phyloP scores from a whole-genome alignment of 257 asterid species.

The Handroanthus guayacan region DNA sequence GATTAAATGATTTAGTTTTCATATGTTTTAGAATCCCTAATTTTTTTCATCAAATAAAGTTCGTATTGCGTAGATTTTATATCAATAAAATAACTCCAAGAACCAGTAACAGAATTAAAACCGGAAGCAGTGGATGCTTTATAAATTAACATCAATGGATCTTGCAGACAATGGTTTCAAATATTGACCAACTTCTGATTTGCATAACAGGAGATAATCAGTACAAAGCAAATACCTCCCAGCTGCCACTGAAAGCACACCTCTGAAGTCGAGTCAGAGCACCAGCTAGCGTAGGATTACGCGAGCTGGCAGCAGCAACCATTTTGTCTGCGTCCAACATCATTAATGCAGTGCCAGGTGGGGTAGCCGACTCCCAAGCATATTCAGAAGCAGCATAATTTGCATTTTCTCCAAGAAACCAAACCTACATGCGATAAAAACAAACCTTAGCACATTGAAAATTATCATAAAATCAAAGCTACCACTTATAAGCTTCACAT shows the following conservation, averaged over 20 bases:
- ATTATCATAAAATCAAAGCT: conserved; percentile 21
- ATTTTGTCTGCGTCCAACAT: conserved; percentile 99
- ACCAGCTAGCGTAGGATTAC: conserved; percentile 96
- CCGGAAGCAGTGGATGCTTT: conserved; percentile 18
- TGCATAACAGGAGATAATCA: conserved; percentile 14
- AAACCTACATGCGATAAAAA: conserved; percentile 63
- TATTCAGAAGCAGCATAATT: conserved; percentile 99
- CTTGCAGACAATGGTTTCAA: conserved; percentile 30
- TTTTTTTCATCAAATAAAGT: conserved; percentile 14
- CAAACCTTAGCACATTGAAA: conserved; percentile 24
- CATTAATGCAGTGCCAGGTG: conserved; percentile 99
- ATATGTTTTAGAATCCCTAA: conserved; percentile 1
- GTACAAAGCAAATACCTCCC: conserved; percentile 74
- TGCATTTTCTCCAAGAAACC: conserved; percentile 99
- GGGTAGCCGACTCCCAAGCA: conserved; percentile 99
- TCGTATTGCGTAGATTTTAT: neutral
- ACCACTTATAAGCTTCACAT: conserved; percentile 24
- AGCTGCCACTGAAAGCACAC: conserved; percentile 98
- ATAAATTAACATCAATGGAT: conserved; percentile 19
- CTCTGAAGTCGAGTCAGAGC: conserved; percentile 99
- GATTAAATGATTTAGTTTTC: neutral
- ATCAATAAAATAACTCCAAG: conserved; percentile 24
- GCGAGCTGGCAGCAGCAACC: conserved; percentile 99
- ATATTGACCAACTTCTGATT: conserved; percentile 26
- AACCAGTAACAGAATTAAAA: conserved; percentile 18